Conservation (phyloP, 1,284 basidiomycete species). For the Boletus austroedulis region DNA sequence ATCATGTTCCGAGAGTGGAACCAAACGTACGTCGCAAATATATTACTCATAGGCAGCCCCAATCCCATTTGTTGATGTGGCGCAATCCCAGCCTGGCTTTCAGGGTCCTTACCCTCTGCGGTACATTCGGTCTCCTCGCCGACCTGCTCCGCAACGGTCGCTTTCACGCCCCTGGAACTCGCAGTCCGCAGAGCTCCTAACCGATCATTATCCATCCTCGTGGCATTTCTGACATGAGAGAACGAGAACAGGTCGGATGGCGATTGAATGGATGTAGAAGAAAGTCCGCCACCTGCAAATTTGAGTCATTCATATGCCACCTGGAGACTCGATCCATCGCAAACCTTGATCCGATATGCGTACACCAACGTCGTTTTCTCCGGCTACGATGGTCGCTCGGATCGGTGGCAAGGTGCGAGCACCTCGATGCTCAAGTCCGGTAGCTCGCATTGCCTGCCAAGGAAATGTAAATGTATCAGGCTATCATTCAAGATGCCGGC, state of each 20-base stretch:
- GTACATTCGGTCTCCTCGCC: conserved; percentile 28
- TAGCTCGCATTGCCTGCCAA: conserved; percentile 67
- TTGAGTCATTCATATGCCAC: background rate
- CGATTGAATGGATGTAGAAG: conserved; percentile 49
- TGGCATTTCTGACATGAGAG: conserved; percentile 73
- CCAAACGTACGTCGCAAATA: conserved; percentile 67
- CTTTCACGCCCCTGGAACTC: conserved; percentile 65
- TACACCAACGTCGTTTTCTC: conserved; percentile 68
- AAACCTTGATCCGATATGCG: conserved; percentile 85
- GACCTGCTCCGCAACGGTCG: conserved; percentile 75
- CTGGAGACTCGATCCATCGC: background rate
- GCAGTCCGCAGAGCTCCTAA: conserved; percentile 67
- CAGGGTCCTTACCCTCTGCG: conserved; percentile 36
- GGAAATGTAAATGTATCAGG: background rate
- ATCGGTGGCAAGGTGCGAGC: conserved; percentile 52
- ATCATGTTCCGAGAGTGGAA: background rate
- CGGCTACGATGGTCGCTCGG: conserved; percentile 69
- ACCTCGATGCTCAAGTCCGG: conserved; percentile 48
- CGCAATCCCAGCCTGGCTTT: conserved; percentile 47
- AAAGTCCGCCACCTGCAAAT: conserved; percentile 64
- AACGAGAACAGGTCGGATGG: conserved; percentile 80
- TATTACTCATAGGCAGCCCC: conserved; percentile 82
- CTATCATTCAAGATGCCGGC: background rate
- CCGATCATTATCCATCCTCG: conserved; percentile 63
- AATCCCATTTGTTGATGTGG: conserved; percentile 69